Percentiles rank a stretch among this genome's conserved stretches.
Conservation (phyloP, 306 rosid genomes). For the Quercus suber region DNA sequence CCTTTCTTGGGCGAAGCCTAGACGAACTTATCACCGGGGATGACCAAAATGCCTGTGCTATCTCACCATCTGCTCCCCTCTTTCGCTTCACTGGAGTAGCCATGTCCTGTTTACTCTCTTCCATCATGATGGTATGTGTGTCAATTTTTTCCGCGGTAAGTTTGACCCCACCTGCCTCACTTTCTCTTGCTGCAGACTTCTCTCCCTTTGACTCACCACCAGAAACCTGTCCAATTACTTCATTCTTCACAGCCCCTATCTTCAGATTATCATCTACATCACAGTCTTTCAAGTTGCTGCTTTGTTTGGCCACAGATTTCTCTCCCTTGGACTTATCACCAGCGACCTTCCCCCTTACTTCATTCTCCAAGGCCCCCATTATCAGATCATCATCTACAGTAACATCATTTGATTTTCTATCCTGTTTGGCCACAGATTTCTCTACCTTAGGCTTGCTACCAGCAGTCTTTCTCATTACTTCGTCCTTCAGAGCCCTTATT, state of each 20-base stretch:
- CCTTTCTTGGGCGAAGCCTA: slow-evolving; percentile 9
- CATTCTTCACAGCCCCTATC: neutral
- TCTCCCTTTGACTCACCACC: neutral
- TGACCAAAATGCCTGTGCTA: neutral
- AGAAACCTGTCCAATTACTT: neutral
- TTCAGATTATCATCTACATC: neutral
- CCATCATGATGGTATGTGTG: neutral
- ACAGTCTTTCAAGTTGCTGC: neutral
- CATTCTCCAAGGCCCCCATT: neutral
- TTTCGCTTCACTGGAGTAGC: neutral
- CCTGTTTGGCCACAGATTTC: slow-evolving; percentile 1
- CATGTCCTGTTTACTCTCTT: neutral
- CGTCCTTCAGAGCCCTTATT: neutral
- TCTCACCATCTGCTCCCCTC: slow-evolving; percentile 7
- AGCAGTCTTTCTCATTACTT: neutral
- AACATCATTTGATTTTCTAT: neutral
- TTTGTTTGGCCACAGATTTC: neutral
- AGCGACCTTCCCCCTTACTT: neutral
- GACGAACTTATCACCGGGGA: neutral
- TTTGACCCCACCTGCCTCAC: neutral
- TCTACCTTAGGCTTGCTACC: neutral
- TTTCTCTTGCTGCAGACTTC: neutral
- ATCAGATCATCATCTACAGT: neutral
- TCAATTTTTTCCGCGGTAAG: neutral
- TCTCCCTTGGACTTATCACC: neutral